Percentiles rank a stretch among this genome's conserved stretches.
Conservation (phyloP, 2,329 filamentous ascomycete genomes). For the Penicillium aurantiogriseum region DNA sequence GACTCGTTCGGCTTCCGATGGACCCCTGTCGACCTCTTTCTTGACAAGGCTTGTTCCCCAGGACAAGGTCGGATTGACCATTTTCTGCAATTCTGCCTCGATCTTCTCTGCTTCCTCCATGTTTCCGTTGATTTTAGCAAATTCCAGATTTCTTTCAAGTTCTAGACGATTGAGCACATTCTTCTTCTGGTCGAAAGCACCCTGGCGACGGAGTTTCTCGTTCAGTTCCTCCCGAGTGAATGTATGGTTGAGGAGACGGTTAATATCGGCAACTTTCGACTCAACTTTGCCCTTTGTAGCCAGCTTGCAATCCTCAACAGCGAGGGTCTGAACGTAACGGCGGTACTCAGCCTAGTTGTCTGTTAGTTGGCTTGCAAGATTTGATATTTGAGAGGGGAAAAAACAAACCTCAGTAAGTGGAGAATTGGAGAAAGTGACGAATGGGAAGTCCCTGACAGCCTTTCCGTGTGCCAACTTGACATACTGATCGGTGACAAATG, state of each 20-base stretch:
- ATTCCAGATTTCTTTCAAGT: conserved; percentile 63
- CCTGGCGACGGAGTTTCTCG: conserved; percentile 71
- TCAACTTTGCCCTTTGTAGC: conserved; percentile 70
- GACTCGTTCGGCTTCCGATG: conserved; percentile 73
- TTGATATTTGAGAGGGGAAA: no score
- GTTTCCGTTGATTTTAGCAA: conserved; percentile 65
- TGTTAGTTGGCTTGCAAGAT: not conserved
- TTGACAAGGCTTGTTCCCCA: conserved; percentile 66
- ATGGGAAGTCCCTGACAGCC: conserved; percentile 79
- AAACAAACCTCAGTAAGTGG: conserved; percentile 72
- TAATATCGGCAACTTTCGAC: conserved; percentile 77
- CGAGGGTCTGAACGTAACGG: conserved; percentile 73
- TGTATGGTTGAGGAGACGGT: conserved; percentile 70
- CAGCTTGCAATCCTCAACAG: conserved; percentile 67
- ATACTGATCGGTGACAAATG: conserved; percentile 83
- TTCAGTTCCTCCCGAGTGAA: conserved; percentile 84
- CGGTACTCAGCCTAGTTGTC: conserved; percentile 68
- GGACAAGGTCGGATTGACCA: conserved; percentile 63
- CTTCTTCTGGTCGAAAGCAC: conserved; percentile 64
- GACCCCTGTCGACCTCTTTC: conserved; percentile 52
- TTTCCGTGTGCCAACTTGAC: conserved; percentile 79
- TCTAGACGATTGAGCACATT: conserved; percentile 67
- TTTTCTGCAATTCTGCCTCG: conserved; percentile 49
- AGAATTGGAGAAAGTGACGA: conserved; percentile 84
- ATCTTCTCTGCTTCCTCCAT: conserved; percentile 53